Conservation (phyloP, 179 eudicot species). For the Spergularia azorica region DNA sequence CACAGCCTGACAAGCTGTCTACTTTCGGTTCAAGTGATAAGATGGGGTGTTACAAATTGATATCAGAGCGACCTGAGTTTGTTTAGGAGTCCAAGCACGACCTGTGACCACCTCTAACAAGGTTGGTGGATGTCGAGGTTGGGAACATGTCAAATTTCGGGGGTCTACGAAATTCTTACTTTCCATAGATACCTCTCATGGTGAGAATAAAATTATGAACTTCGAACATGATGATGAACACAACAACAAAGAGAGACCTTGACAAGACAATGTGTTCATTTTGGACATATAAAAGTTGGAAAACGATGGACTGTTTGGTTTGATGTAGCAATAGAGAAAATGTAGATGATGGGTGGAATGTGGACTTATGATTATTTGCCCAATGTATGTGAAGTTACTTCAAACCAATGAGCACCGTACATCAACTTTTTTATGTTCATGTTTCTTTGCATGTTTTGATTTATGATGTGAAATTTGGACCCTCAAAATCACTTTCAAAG, state of each 20-base stretch:
- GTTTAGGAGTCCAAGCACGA: no score
- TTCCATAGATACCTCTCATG: slow-evolving; percentile 6
- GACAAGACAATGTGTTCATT: slow-evolving; percentile 19
- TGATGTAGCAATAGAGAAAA: slow-evolving; percentile 5
- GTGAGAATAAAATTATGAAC: slow-evolving; percentile 20
- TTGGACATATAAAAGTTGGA: slow-evolving; percentile 19
- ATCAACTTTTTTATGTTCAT: not conserved
- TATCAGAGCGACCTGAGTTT: no score
- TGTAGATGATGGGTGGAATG: slow-evolving; percentile 10
- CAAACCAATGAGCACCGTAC: slow-evolving; percentile 16
- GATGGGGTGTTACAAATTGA: no score
- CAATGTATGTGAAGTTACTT: slow-evolving; percentile 10
- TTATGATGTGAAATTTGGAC: slow-evolving; percentile 9
- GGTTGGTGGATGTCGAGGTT: no score
- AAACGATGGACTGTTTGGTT: slow-evolving; percentile 24
- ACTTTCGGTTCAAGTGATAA: no score
- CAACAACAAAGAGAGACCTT: slow-evolving; percentile 22
- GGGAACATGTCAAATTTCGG: not conserved
- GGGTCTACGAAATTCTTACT: not conserved
- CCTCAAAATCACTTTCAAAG: slow-evolving; percentile 26
- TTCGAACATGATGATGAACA: slow-evolving; percentile 24
- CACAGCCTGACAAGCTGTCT: no score
- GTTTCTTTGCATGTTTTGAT: slow-evolving; percentile 16
- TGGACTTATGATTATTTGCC: slow-evolving; percentile 20
- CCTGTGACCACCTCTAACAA: no score